Conservation (phyloP, 2,329 filamentous ascomycete species). For the Fusarium sp. region DNA sequence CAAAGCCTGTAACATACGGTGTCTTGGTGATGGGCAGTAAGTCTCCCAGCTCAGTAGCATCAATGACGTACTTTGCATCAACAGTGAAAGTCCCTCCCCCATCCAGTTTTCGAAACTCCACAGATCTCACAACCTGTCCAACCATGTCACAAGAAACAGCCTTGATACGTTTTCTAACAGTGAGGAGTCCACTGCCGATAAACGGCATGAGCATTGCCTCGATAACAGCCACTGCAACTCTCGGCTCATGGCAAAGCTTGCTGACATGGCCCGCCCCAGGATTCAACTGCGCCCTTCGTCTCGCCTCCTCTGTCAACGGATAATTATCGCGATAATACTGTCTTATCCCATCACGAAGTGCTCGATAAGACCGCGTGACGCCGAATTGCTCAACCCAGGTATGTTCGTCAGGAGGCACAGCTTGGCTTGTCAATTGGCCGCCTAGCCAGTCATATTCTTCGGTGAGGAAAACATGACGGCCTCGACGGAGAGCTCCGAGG, state of each 20-base stretch:
- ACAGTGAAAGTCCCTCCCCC: neutral
- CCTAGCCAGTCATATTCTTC: slow-evolving; percentile 45
- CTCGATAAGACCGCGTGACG: slow-evolving; percentile 40
- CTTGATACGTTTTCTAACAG: slow-evolving; percentile 33
- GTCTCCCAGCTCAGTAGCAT: slow-evolving; percentile 28
- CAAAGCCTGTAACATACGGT: slow-evolving; percentile 41
- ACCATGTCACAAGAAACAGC: slow-evolving; percentile 34
- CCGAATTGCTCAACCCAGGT: slow-evolving; percentile 44
- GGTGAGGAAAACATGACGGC: slow-evolving; percentile 36
- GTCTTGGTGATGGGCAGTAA: slow-evolving; percentile 37
- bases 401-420: slow-evolving; percentile 43
- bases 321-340: slow-evolving; percentile 42
- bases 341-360: slow-evolving; percentile 36
- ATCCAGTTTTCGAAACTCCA: slow-evolving; percentile 13
- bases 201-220: slow-evolving; percentile 41
- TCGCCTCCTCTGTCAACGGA: slow-evolving; percentile 38
- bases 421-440: slow-evolving; percentile 42
- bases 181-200: slow-evolving; percentile 36
- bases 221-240: slow-evolving; percentile 42
- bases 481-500: slow-evolving; percentile 39
- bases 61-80: slow-evolving; percentile 25
- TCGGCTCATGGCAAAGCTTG: slow-evolving; percentile 43
- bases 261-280: slow-evolving; percentile 43
- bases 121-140: neutral
- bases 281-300: slow-evolving; percentile 38